Percentiles rank a stretch among this genome's conserved stretches.
Evolutionary conservation across 805 yeast genomes (phyloP).

Genomic region (Nakazawaea peltata): DNA sequence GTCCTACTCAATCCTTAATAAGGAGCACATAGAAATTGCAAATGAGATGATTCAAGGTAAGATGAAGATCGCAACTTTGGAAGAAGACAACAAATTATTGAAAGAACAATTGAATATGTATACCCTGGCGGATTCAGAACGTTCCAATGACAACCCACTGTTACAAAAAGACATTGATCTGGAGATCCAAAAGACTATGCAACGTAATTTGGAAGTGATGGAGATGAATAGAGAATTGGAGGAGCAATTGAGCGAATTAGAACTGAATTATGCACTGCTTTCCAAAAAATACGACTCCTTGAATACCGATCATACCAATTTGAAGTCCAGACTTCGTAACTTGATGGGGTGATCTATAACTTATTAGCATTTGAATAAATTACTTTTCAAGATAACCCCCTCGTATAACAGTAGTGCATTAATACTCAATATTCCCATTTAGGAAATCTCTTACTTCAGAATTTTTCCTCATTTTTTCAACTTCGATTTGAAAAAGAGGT

Average conservation of each 20-base stretch:
- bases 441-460: background rate
- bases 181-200: conserved; percentile 53
- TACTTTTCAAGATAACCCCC: no score
- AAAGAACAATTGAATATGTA: conserved; percentile 34
- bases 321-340: conserved; percentile 15
- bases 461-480: no score
- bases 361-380: no score
- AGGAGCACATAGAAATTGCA: conserved; percentile 81
- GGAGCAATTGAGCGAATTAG: conserved; percentile 37
- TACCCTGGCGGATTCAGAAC: background rate
- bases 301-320: conserved; percentile 20
- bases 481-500: background rate
- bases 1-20: conserved; percentile 58
- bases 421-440: no score
- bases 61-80: conserved; percentile 62
- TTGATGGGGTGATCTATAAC: conserved; percentile 8
- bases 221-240: conserved; percentile 50
- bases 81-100: conserved; percentile 66
- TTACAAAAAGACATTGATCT: conserved; percentile 27
- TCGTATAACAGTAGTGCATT: background rate
- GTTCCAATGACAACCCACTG: background rate
- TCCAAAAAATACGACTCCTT: conserved; percentile 27
- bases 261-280: conserved; percentile 19
- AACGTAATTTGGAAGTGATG: conserved; percentile 59
- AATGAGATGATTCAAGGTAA: conserved; percentile 81